Conservation (phyloP, 1,139 yeast genomes). For the Saccharomyces hybrid region DNA sequence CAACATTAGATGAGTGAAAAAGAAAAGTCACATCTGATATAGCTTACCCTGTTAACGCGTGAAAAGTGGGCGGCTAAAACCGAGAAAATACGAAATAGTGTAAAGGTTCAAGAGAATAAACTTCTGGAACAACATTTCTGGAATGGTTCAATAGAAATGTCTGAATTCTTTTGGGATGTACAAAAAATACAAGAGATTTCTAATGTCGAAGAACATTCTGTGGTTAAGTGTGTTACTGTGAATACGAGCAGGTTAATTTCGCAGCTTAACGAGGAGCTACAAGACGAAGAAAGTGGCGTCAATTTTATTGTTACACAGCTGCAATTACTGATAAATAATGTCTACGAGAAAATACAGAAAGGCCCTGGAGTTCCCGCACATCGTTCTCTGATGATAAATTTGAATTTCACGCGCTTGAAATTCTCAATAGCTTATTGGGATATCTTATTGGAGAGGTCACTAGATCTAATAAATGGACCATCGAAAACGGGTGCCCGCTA, state of each 20-base stretch:
- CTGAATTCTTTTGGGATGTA: not conserved
- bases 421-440: slow-evolving; percentile 15
- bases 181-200: not conserved
- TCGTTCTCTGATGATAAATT: slow-evolving; percentile 3
- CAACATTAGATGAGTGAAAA: not conserved
- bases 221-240: not conserved
- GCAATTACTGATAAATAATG: not conserved
- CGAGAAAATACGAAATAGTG: not conserved
- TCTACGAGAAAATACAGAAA: not conserved
- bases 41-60: not conserved
- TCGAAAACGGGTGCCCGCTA: not conserved
- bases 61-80: not conserved
- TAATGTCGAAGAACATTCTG: not conserved
- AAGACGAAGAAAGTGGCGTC: not conserved
- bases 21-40: not conserved
- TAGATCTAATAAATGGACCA: not conserved
- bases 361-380: not conserved
- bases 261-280: not conserved
- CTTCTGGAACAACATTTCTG: not conserved
- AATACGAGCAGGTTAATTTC: not conserved
- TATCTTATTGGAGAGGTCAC: slow-evolving; percentile 2
- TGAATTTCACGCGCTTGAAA: slow-evolving; percentile 8
- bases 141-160: not conserved
- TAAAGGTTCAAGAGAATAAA: not conserved
- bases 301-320: not conserved